Evolutionary conservation across 1,284 basidiomycete species (phyloP), one percentile per base, ranked within the genome.

Genomic region (Filobasidium uniguttulatum): DNA sequence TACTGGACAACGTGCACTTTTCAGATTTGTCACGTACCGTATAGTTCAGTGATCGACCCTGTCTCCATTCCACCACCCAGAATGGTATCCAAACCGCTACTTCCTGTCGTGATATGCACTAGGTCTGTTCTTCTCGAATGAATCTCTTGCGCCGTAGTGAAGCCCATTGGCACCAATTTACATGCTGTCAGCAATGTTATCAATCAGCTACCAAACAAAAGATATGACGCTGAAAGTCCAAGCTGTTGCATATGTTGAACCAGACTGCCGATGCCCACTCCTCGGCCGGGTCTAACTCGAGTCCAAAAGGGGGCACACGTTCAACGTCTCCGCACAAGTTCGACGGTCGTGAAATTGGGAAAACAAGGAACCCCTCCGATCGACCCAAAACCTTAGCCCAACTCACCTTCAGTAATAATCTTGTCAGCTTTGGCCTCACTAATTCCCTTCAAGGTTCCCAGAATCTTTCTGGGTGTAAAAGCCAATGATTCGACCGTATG

Each of bases 391-490:
- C n/a, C n/a, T n/a, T n/a, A 19, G 37, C 15, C 3, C 12, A n/a
- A 67, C 78, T 56, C 54, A 87, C 91, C 89, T 74, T 94, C 89
- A 10, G 77, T 73, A 22, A 98, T 69, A 52, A 98, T 93, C 74
- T 93, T 97, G 68, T 99, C 94, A 2, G 93, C 94, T 67, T 98
- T 99, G 59, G 84, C 79, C 62, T 98, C 94, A 28, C 89, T 94
- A 55, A 99, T 96, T 17, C 94, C 94, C 71, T 97, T 98, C 65
- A 98, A 91, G 4, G 80, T 78, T 54, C 88, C 78, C 30, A 98
- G 73, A 40, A 76, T 75, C 73, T 98, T 98, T 77, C 96, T 97
- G 7, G 94, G 89, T 1, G 93, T 97, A 67, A 93, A 98, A 15
- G 90, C 93, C 46, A 99, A 85, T 14, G 88, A 80, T 69, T 99